A percentile compares a stretch with the other conserved stretches of the same genome.
Evolutionary conservation across 768 basidiomycete species (phyloP).

Genomic region (Leccinum uliginosum): DNA sequence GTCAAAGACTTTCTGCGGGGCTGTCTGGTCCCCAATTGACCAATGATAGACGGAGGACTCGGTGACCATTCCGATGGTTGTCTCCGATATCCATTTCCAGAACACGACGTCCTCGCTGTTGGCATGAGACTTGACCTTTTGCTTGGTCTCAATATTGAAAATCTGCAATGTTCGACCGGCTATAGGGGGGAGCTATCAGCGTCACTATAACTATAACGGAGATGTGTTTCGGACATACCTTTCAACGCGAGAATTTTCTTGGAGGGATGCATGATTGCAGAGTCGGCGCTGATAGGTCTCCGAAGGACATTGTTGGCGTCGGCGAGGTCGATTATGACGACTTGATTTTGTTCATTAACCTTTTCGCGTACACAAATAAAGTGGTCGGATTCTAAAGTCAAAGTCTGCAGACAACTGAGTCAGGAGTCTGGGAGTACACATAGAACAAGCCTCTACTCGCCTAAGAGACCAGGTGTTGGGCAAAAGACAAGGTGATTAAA

Average conservation of each 20-base stretch:
- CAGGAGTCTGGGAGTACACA: neutral
- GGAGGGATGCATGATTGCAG: constrained; percentile 96
- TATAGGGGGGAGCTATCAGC: constrained; percentile 30
- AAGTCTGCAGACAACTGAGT: constrained; percentile 47
- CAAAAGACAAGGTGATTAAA: constrained; percentile 13
- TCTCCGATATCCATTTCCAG: constrained; percentile 97
- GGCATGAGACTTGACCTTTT: constrained; percentile 93
- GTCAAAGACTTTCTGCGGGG: constrained; percentile 93
- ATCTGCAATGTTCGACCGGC: constrained; percentile 93
- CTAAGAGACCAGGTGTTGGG: constrained; percentile 9
- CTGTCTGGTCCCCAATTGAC: constrained; percentile 67
- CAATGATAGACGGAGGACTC: constrained; percentile 92
- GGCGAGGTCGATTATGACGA: constrained; percentile 96
- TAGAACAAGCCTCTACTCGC: constrained; percentile 10
- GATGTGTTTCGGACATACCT: constrained; percentile 40
- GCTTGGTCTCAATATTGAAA: constrained; percentile 97
- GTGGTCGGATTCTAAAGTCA: constrained; percentile 96
- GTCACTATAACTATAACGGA: neutral
- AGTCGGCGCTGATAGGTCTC: constrained; percentile 95
- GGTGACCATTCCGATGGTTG: constrained; percentile 92
- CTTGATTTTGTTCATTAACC: constrained; percentile 92
- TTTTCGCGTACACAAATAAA: constrained; percentile 98
- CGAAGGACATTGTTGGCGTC: constrained; percentile 97
- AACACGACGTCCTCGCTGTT: constrained; percentile 94
- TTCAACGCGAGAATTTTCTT: constrained; percentile 97